Conservation (phyloP, 1,284 basidiomycete genomes). For the Moniliophthora roreri region DNA sequence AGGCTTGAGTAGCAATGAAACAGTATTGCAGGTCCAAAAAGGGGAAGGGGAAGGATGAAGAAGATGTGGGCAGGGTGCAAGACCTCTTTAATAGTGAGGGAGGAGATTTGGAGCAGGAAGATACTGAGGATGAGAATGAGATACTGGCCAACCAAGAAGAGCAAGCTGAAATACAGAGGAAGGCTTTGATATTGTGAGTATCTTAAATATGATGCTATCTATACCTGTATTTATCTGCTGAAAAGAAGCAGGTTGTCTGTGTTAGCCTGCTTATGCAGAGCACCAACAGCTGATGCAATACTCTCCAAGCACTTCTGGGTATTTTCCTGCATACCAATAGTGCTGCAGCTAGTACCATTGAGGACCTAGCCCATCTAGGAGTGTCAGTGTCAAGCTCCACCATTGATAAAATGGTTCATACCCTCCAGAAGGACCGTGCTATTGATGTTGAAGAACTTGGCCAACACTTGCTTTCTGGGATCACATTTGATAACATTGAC, state of each 20-base stretch:
- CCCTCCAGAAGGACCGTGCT: conserved; percentile 16
- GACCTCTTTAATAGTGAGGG: too few species aligned
- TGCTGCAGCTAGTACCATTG: conserved; percentile 24
- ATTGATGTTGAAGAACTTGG: conserved; percentile 15
- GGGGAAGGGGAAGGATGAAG: too few species aligned
- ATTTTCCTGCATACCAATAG: conserved; percentile 28
- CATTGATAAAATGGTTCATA: conserved; percentile 18
- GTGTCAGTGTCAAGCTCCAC: conserved; percentile 22
- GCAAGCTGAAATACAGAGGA: too few species aligned
- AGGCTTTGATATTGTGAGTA: too few species aligned
- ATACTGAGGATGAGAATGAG: too few species aligned
- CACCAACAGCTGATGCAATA: conserved; percentile 26
- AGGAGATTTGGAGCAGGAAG: too few species aligned
- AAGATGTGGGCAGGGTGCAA: too few species aligned
- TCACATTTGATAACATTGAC: conserved; percentile 36
- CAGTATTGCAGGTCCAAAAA: too few species aligned
- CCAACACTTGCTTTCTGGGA: conserved; percentile 18
- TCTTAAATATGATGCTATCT: background rate
- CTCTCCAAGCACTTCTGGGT: conserved; percentile 23
- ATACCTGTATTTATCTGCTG: background rate
- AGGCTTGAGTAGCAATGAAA: too few species aligned
- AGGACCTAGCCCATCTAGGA: conserved; percentile 25
- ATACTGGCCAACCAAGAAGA: too few species aligned
- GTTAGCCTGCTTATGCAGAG: conserved; percentile 29
- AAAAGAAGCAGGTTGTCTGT: conserved; percentile 28